These are phyloP conservation scores for Ilyonectria robusta DNA, from an alignment of 2,329 filamentous ascomycete genomes.

Conservation along the genomic window DNA sequence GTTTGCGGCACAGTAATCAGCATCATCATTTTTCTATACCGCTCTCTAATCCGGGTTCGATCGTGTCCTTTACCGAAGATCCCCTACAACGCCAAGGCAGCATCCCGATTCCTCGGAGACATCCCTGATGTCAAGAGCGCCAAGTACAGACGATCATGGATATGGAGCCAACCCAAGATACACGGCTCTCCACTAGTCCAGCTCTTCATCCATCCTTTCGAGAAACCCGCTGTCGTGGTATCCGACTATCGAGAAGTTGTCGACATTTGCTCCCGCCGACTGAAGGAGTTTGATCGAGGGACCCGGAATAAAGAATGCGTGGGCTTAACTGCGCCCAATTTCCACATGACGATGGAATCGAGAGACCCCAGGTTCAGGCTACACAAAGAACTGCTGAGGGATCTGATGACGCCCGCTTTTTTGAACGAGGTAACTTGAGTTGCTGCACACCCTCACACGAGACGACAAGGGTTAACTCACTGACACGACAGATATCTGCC, in stretches of 20 bases:
- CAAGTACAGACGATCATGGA: slow-evolving; percentile 45
- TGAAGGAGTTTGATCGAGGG: slow-evolving; percentile 52
- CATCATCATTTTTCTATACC: slow-evolving; percentile 14
- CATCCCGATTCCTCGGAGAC: slow-evolving; percentile 43
- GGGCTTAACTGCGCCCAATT: slow-evolving; percentile 43
- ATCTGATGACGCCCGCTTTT: slow-evolving; percentile 56
- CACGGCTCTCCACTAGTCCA: slow-evolving; percentile 51
- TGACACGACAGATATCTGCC: slow-evolving; percentile 48
- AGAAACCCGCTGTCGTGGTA: slow-evolving; percentile 50
- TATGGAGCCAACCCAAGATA: slow-evolving; percentile 44
- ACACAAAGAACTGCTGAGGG: slow-evolving; percentile 52
- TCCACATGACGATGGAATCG: slow-evolving; percentile 53
- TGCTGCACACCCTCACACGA: not conserved
- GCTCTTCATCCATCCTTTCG: slow-evolving; percentile 52
- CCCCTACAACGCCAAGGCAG: slow-evolving; percentile 44
- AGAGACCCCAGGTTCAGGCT: slow-evolving; percentile 50
- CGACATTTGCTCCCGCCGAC: slow-evolving; percentile 52
- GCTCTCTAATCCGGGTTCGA: slow-evolving; percentile 22
- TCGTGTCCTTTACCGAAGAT: slow-evolving; percentile 44
- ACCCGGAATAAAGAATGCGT: slow-evolving; percentile 44
- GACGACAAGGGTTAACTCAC: slow-evolving; percentile 12
- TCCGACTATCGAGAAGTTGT: slow-evolving; percentile 51
- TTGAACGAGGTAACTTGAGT: slow-evolving; percentile 45
- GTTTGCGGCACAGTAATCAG: slow-evolving; percentile 9
- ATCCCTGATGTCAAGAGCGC: slow-evolving; percentile 32